Base-by-base conservation (phyloP, 106 monocot species). In the Dendrobium catenatum region DNA sequence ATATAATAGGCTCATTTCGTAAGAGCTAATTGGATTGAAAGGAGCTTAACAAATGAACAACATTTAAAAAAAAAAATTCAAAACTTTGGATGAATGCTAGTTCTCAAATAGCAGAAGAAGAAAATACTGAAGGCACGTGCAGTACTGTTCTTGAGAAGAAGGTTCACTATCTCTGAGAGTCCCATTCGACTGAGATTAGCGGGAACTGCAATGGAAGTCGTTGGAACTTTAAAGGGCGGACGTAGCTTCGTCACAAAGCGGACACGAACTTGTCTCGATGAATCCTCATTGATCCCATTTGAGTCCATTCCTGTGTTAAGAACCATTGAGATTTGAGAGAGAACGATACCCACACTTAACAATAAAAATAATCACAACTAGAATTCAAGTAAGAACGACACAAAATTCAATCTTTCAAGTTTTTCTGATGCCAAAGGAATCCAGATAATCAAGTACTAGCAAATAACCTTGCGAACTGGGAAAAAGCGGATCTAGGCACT, bases 101-200 rank as follows among this genome's bases (percentile, higher is more conserved):
- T 13, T 37, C 37, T 4, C 15, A 13, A 51, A 13, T 51, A 16
- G 44, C 20, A 19, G 44, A 74, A 20, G 6, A 44, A 42, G 43
- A 42, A 74, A 44, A 74, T 19, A 49, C 42, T 76, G 20, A 17
- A 55, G 74, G 0, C n/a, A 18, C 3, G 15, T 79, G 20, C 5
- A 8, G 31, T 84, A 97, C 97, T 83, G 20, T 75, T 73, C 48
- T 84, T 72, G 46, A 98, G 89, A 22, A 98, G 82, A 42, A 75
- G 75, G 76, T 98, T 98, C 61, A 98, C 87, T 77, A 98, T 93
- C 85, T 98, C 97, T 40, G 97, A 98, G 61, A 98, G 97, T 11
- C 92, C 94, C 90, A 98, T 88, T 37, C 97, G 88, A 76, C 89
- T 89, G 82, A 95, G 89, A 72, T 92, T 76, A 24, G 91, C 83